phyloP scores from a whole-genome alignment of 306 rosid genomes.

The Cucumis cinereus region DNA sequence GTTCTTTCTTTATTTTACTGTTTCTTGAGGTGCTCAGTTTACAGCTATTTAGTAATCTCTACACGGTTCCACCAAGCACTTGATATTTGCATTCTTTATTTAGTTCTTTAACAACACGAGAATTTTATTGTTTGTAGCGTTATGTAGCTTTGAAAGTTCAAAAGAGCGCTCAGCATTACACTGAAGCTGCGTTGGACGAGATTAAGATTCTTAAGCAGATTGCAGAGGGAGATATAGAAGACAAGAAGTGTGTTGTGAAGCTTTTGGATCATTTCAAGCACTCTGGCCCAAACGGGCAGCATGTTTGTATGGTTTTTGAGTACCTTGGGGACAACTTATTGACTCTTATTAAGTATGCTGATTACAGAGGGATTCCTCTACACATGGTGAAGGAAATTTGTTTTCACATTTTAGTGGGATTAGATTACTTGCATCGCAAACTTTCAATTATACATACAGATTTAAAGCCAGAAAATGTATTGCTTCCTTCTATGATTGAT shows the following conservation, averaged over 20 bases:
- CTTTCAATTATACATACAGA: conserved; percentile 84
- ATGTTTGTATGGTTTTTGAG: conserved; percentile 83
- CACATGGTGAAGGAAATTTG: conserved; percentile 71
- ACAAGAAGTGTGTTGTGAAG: conserved; percentile 76
- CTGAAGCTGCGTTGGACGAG: conserved; percentile 86
- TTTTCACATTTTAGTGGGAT: conserved; percentile 61
- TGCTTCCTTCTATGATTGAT: conserved; percentile 55
- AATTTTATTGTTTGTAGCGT: conserved; percentile 33
- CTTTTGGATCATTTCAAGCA: conserved; percentile 87
- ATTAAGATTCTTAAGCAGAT: conserved; percentile 71
- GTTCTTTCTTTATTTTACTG: background rate
- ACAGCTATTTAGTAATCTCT: background rate
- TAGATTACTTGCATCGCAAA: conserved; percentile 75
- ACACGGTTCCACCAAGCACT: background rate
- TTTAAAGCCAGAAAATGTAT: conserved; percentile 75
- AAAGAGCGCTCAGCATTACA: conserved; percentile 77
- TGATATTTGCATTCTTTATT: background rate
- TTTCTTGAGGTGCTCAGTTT: background rate
- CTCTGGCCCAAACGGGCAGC: conserved; percentile 83
- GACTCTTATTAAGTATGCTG: conserved; percentile 65
- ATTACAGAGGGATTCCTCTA: conserved; percentile 57
- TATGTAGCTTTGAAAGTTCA: conserved; percentile 83
- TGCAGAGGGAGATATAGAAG: conserved; percentile 65
- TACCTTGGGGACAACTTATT: conserved; percentile 80
- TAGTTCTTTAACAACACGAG: conserved; percentile 9